A percentile compares a stretch with the other conserved stretches of the same genome.
Evolutionary conservation across 345 rosid species (phyloP).

Genomic region (Eucalyptus marginata): DNA sequence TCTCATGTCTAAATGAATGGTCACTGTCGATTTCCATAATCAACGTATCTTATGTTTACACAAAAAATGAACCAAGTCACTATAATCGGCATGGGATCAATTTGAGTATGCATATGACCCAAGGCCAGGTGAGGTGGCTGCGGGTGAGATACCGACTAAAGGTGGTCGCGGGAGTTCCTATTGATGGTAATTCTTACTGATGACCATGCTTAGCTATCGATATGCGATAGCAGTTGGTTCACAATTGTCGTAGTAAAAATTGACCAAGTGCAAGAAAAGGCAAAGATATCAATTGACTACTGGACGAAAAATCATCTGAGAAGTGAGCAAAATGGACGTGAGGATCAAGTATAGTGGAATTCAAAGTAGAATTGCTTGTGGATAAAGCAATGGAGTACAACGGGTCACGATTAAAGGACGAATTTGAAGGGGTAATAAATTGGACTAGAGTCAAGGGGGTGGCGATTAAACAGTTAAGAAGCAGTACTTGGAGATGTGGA

Average conservation of each 20-base stretch:
- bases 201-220: neutral
- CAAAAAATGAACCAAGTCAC: neutral
- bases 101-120: neutral
- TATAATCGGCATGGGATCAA: neutral
- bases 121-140: neutral
- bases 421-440: too few relatives aligned
- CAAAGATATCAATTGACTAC: fast-evolving
- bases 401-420: too few relatives aligned
- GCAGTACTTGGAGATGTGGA: too few relatives aligned
- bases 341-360: too few relatives aligned
- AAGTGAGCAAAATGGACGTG: too few relatives aligned
- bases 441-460: too few relatives aligned
- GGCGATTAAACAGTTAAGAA: too few relatives aligned
- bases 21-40: neutral
- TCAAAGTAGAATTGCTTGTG: too few relatives aligned
- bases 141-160: neutral
- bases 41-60: neutral
- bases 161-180: neutral
- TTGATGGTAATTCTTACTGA: neutral
- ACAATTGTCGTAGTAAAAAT: too few relatives aligned
- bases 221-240: neutral
- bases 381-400: too few relatives aligned
- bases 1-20: neutral
- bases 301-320: too few relatives aligned
- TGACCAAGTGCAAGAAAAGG: neutral